A percentile compares a stretch with the other conserved stretches of the same genome.
Evolutionary conservation across 129 eudicot species (phyloP).

Genomic region (Chrysanthemum makinoi): DNA sequence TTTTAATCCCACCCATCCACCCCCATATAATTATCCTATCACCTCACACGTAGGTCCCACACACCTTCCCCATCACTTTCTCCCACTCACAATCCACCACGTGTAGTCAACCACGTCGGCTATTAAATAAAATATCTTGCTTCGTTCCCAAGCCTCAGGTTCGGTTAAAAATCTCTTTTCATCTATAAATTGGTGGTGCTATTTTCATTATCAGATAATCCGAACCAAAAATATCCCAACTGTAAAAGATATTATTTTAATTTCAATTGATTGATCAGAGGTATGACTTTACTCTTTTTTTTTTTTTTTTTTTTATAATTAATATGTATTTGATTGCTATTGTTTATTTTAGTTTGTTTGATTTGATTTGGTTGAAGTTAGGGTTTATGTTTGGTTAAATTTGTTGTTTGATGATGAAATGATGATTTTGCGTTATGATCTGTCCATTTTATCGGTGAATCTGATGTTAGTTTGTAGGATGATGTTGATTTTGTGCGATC

Average conservation of each 20-base stretch:
- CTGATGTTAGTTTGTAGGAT: neutral
- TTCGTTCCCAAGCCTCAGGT: constrained; percentile 29
- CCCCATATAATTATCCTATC: constrained; percentile 21
- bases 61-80: constrained; percentile 32
- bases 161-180: neutral
- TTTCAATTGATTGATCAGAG: constrained; percentile 18
- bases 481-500: too few species aligned
- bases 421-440: neutral
- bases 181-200: constrained; percentile 29
- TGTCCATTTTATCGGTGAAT: neutral
- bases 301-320: neutral
- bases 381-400: neutral
- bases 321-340: neutral
- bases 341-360: neutral
- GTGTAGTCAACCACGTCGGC: constrained; percentile 39
- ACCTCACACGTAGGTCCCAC: constrained; percentile 30
- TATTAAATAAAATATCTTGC: constrained; percentile 9
- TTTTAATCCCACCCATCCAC: constrained; percentile 18
- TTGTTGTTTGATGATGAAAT: neutral
- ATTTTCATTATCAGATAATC: constrained; percentile 17
- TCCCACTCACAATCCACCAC: constrained; percentile 15
- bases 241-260: constrained; percentile 24
- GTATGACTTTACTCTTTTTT: constrained; percentile 20
- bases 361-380: too few species aligned
- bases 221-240: constrained; percentile 37